Base-by-base conservation (phyloP, 2,329 filamentous ascomycete species). In the Sporothrix schenckii region DNA sequence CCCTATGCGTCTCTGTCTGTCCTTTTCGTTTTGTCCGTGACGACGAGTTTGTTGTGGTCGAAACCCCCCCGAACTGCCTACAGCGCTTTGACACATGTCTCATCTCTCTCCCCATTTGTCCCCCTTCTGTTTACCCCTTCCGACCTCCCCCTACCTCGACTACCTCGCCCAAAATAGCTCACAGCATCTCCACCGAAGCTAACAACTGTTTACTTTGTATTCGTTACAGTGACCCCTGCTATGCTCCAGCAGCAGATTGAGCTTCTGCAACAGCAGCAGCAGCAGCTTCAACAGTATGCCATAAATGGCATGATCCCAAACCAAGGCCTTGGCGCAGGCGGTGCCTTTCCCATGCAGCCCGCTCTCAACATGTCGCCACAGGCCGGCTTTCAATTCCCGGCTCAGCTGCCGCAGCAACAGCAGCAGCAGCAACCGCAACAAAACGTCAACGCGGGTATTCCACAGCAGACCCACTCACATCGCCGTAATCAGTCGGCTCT, bases 191-290 rank as follows among this genome's bases (percentile, higher is more conserved):
- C 65, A 16, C 56, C 41, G 44, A 69, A 61, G 34, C 39, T 63
- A 71, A 72, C 74, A 74, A 67, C 70, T 70, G 67, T 66, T 44
- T 44, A 16, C 14, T 69, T 19, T 68, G 30, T 72, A 58, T 69
- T 71, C 72, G 71, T 69, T 73, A 65, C 77, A 97, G 94, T 97
- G 92, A 94, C 97, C 85, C 94, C 97, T 87, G 88, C 97, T 79
- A 93, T 93, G 79, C 94, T 98, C 80, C 94, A 97, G 83, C 94
- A 97, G 84, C 94, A 98, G 83, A 97, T 98, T 78, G 94, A 98
- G 83, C 87, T 96, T 79, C 87, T 98, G 78, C 94, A 98, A 84
- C 93, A 97, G 80, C 95, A 98, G 81, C 95, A 98, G 80, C 94
- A 98, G 81, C 94, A 97, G 80, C 93, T 97, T 78, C 94, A 97